Base-by-base conservation (phyloP, 1,284 basidiomycete species). In the Cryptococcus deneoformans region DNA sequence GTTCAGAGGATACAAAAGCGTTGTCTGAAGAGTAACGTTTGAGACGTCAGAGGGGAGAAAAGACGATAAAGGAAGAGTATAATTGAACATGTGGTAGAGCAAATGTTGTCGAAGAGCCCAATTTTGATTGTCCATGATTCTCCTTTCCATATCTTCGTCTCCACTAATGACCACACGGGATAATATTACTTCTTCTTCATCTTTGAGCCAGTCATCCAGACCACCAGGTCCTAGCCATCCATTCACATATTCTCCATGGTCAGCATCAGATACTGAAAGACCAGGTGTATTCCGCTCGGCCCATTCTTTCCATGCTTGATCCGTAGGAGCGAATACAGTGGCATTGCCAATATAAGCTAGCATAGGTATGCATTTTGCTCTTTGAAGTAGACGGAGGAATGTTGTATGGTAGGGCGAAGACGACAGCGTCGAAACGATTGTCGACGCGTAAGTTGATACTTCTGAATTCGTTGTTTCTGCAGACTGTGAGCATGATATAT, bases 301-400 rank as follows among this genome's bases (percentile, higher is more conserved):
- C 76, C 76, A 77, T 75, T 59, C 60, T 37, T 61, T 80, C 70
- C 95, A 87, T 11, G 94, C 94, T 59, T 90, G 85, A 77, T 99
- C 93, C 14, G 91, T 97, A 0, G 96, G 96, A 0, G 96, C 96
- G 68, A 97, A 96, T 52, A 99, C 76, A 12, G 95, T 96, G 69
- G 84, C 84, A 42, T 82, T 86, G 53, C 88, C 86, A 57, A 99
- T 85, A 62, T 82, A 84, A 73, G 95, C 96, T 63, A 99, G 82
- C 8, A 91, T 91, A 0, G 96, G 96, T 49, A 99, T 86, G 57
- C 98, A 86, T 58, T 87, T 87, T 3, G 94, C 85, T 10, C 86
- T 84, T 75, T 97, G 93, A 7, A 99, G 82, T 7, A 98, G 84
- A 45, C 78, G 78, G 11, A 99, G 79, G 34, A 99, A 82, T 46